A percentile compares a stretch with the other conserved stretches of the same genome.
These are phyloP conservation scores for Plectosphaerella cucumerina DNA, from an alignment of 2,329 filamentous ascomycete species.

Conservation along the genomic window DNA sequence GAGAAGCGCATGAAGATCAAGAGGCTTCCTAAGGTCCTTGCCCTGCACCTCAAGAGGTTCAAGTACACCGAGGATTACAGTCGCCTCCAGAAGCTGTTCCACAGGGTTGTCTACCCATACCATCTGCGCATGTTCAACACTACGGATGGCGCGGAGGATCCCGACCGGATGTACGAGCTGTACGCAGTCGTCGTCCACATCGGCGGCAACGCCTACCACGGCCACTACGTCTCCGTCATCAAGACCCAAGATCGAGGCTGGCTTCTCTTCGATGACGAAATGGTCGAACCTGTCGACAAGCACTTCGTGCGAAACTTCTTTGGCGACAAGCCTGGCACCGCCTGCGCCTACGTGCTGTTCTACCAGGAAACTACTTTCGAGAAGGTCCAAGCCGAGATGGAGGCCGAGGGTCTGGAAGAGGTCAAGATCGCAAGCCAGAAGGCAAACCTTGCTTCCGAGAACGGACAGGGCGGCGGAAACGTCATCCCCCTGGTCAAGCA, in stretches of 20 bases:
- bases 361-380: slow-evolving; percentile 85
- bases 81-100: slow-evolving; percentile 90
- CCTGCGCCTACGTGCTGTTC: slow-evolving; percentile 94
- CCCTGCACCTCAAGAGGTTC: slow-evolving; percentile 92
- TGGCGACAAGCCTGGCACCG: slow-evolving; percentile 83
- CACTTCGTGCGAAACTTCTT: slow-evolving; percentile 97
- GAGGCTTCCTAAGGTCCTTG: slow-evolving; percentile 82
- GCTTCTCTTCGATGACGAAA: slow-evolving; percentile 96
- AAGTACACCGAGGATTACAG: slow-evolving; percentile 97
- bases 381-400: slow-evolving; percentile 71
- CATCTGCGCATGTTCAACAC: slow-evolving; percentile 96
- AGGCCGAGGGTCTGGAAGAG: slow-evolving; percentile 69
- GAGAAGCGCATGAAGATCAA: slow-evolving; percentile 99
- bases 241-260: slow-evolving; percentile 95
- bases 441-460: slow-evolving; percentile 49
- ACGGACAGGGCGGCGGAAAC: slow-evolving; percentile 39
- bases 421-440: slow-evolving; percentile 52
- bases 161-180: slow-evolving; percentile 89
- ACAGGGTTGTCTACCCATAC: slow-evolving; percentile 95
- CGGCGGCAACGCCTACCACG: slow-evolving; percentile 92
- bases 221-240: slow-evolving; percentile 96
- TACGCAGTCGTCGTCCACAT: slow-evolving; percentile 98
- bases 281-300: slow-evolving; percentile 97
- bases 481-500: slow-evolving; percentile 42
- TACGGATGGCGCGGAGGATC: slow-evolving; percentile 89